phyloP scores from a whole-genome alignment of 179 eudicot genomes.

The Sideroxylon spinosum region DNA sequence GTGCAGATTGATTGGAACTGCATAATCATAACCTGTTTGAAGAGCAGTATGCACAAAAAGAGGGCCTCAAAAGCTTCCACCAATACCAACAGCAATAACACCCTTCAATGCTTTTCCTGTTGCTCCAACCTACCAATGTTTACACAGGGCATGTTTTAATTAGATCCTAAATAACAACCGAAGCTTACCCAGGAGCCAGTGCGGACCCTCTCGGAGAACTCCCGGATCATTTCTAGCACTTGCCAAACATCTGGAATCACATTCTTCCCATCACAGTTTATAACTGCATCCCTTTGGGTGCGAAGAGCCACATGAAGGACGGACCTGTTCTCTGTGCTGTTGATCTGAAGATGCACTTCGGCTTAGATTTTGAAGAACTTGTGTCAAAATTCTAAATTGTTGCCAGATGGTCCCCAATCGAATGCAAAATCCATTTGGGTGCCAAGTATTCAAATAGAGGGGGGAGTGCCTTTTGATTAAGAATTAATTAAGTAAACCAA shows the following conservation, averaged over 20 bases:
- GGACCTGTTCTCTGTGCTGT: slow-evolving; percentile 92
- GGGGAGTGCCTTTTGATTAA: too few relatives aligned
- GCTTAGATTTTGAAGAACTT: neutral
- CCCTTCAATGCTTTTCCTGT: slow-evolving; percentile 51
- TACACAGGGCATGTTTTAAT: slow-evolving; percentile 9
- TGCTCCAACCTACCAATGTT: slow-evolving; percentile 66
- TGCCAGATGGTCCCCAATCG: neutral
- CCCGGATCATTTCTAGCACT: slow-evolving; percentile 78
- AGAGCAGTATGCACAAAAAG: slow-evolving; percentile 98
- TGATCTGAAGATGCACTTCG: slow-evolving; percentile 56
- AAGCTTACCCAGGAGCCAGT: slow-evolving; percentile 88
- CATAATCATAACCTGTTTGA: slow-evolving; percentile 68
- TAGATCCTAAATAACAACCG: neutral
- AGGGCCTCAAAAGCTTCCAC: slow-evolving; percentile 98
- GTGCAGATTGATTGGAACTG: slow-evolving; percentile 4
- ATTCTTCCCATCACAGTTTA: slow-evolving; percentile 77
- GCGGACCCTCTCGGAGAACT: slow-evolving; percentile 89
- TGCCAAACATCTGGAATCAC: slow-evolving; percentile 97
- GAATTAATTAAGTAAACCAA: too few relatives aligned
- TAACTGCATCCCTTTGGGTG: slow-evolving; percentile 79
- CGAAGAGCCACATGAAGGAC: slow-evolving; percentile 99
- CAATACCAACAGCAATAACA: slow-evolving; percentile 89
- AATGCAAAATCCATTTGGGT: neutral
- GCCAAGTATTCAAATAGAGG: too few relatives aligned
- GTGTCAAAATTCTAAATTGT: neutral